A percentile compares a stretch with the other conserved stretches of the same genome.
These are phyloP conservation scores for Heimioporus retisporus DNA, from an alignment of 1,284 basidiomycete species.

Conservation along the genomic window DNA sequence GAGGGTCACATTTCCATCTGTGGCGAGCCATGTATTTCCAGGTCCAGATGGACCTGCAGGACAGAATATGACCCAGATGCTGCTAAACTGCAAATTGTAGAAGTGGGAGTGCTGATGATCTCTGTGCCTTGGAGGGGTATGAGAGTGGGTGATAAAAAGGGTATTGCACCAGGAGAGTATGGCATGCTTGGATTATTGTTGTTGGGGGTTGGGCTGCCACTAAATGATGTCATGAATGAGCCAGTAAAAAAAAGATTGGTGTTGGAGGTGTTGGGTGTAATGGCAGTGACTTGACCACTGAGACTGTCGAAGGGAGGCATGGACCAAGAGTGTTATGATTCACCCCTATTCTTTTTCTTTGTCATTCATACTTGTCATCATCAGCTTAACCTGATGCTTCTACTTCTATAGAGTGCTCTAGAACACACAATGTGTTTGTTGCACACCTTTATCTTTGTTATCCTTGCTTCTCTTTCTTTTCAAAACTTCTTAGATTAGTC, in stretches of 20 bases:
- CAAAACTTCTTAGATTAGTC: too few relatives aligned
- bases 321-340: conserved; percentile 82
- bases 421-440: too few relatives aligned
- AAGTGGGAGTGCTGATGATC: conserved; percentile 79
- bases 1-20: conserved; percentile 74
- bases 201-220: conserved; percentile 67
- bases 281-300: conserved; percentile 77
- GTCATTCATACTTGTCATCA: too few relatives aligned
- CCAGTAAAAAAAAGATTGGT: conserved; percentile 90
- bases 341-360: too few relatives aligned
- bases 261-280: conserved; percentile 79
- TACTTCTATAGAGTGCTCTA: too few relatives aligned
- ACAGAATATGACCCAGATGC: conserved; percentile 86
- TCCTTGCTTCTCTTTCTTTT: too few relatives aligned
- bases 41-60: conserved; percentile 84
- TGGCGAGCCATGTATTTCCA: conserved; percentile 88
- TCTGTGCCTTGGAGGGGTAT: conserved; percentile 78
- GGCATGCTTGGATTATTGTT: conserved; percentile 82
- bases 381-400: too few relatives aligned
- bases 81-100: conserved; percentile 70
- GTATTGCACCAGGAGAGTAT: conserved; percentile 81
- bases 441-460: too few relatives aligned
- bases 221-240: conserved; percentile 83
- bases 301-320: conserved; percentile 88
- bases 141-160: conserved; percentile 92